Evolutionary conservation across 306 rosid genomes (phyloP), one percentile per base, ranked within the genome.

Genomic region (Cicer pinnatifidum): DNA sequence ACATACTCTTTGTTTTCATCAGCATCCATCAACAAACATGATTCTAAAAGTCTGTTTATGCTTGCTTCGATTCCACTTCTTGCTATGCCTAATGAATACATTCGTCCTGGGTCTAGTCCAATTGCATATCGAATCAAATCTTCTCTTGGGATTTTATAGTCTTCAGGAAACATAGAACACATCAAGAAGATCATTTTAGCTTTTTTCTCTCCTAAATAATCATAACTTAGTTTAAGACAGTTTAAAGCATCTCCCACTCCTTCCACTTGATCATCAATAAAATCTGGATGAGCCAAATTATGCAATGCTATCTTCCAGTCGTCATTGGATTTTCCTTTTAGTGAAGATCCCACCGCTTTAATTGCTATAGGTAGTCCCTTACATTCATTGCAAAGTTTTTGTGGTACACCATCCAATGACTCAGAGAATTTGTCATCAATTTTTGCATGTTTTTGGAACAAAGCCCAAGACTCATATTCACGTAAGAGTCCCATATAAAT

Each of bases 81-180:
- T 8, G 28, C 12, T 0, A 11, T 33, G 3, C 41, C 35, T 43
- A 65, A 11, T 2, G 71, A 20, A 66, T 5, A 19, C 4, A 2
- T 6, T 19, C 17, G 17, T 44, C 71, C 56, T 10, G 41, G 17
- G 0, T 53, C 71, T 11, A 66, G 71, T 3, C 71, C 71, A 0
- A 20, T 8, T 1, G 54, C 71, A 11, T 41, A 44, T 9, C 54
- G 6, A 10, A 19, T 44, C 40, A 66, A 1, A 23, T 19, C 71
- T 45, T 66, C 71, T 10, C 11, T 20, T 19, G 19, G 7, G 19
- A 66, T 45, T 4, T 43, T 20, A 66, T 44, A 66, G 8, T 44
- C 71, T 66, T 66, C 71, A 2, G 56, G 71, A 66, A 66, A 66
- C 40, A 66, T 44, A 2, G 71, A 44, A 66, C 54, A 66, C 40